Base-by-base conservation (phyloP, 257 asterid species). In the Primulina eburnea region DNA sequence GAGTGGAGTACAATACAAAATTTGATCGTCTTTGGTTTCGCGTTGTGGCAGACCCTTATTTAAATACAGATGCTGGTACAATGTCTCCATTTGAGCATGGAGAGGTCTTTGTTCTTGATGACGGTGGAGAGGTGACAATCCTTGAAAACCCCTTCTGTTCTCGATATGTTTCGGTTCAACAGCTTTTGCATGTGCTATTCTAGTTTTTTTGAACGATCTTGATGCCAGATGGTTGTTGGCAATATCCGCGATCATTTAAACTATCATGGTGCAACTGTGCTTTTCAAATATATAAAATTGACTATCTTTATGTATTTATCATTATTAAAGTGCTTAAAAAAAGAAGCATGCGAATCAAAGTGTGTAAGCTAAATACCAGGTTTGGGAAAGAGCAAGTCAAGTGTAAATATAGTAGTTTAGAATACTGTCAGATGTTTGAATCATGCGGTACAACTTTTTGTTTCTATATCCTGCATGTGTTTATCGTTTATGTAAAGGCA, bases 61-160 rank as follows among this genome's bases (percentile, higher is more conserved):
- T 93, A 75, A 93, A 93, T 59, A 87, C 87, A 2, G 99, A 93
- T 84, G 99, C 99, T 56, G 99, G 99, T 59, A 90, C 99, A 14
- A 93, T 93, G 99, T 93, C 99, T 68, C 99, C 99, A 5, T 93
- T 93, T 69, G 99, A 93, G 83, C 99, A 93, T 37, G 99, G 99
- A 18, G 99, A 93, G 84, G 99, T 93, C 78, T 93, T 89, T 67
- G 99, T 93, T 71, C 90, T 93, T 0, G 99, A 93, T 71, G 99
- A 93, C 77, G 99, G 99, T 12, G 99, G 99, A 81, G 99, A 93
- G 99, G 99, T 93, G 66, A 16, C 20, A 50, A 14, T 50, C 57
- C 57, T 50, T 20, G 57, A 50, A n/a, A 4, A 17, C 8, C 8
- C 21, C 57, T 14, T 14, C 4, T 43, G 53, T 43, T 11, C n/a